Percentiles rank a stretch among this genome's conserved stretches.
Conservation (phyloP, 345 rosid genomes). For the Hibiscus syriacus region DNA sequence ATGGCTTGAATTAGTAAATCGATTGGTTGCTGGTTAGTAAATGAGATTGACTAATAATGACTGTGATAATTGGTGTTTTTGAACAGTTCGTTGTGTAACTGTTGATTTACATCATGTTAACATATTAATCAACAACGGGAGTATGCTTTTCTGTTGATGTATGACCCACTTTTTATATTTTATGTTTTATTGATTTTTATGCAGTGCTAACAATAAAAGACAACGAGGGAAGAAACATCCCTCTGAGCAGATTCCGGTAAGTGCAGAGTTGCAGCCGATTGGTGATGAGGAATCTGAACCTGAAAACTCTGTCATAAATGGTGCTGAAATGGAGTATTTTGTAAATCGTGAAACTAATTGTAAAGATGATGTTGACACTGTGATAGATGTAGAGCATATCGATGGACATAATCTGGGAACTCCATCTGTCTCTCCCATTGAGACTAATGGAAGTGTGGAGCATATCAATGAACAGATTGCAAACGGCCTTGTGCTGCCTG, state of each 20-base stretch:
- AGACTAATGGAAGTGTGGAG: conserved; percentile 17
- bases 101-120: background rate
- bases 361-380: conserved; percentile 4
- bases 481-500: conserved; percentile 24
- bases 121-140: background rate
- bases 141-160: background rate
- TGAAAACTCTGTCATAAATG: conserved; percentile 22
- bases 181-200: background rate
- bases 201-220: conserved; percentile 36
- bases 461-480: conserved; percentile 17
- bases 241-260: conserved; percentile 28
- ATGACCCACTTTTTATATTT: background rate
- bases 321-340: conserved; percentile 9
- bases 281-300: conserved; percentile 37
- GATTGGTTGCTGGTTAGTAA: background rate
- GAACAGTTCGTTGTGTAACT: background rate
- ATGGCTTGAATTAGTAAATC: background rate
- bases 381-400: conserved; percentile 20
- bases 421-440: conserved; percentile 27
- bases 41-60: background rate
- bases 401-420: conserved; percentile 20
- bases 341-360: conserved; percentile 16
- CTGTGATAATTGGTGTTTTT: background rate
- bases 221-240: conserved; percentile 48
- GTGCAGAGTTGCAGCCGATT: conserved; percentile 25